Evolutionary conservation across 345 rosid genomes (phyloP).

Genomic region (Brassica incana): DNA sequence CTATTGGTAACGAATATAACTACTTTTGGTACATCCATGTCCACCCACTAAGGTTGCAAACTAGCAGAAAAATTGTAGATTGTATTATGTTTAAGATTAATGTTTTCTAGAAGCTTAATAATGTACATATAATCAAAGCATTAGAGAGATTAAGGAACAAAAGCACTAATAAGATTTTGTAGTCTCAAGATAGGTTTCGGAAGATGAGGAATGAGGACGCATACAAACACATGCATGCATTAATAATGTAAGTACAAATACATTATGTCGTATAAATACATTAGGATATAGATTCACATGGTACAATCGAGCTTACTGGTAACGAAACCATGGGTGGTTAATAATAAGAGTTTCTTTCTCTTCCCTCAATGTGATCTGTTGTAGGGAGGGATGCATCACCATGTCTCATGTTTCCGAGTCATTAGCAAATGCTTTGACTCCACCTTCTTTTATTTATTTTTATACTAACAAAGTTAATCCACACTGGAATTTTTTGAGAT

Average conservation of each 20-base stretch:
- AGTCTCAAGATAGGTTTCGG: slow-evolving; percentile 29
- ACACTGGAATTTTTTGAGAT: slow-evolving; percentile 23
- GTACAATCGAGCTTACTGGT: slow-evolving; percentile 34
- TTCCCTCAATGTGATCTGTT: slow-evolving; percentile 1
- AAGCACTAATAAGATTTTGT: not conserved
- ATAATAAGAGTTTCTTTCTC: not conserved
- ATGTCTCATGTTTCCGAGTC: slow-evolving; percentile 33
- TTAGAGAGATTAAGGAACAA: too few relatives aligned
- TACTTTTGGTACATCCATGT: slow-evolving; percentile 1
- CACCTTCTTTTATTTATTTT: not conserved
- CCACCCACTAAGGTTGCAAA: not conserved
- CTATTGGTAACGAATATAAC: slow-evolving; percentile 59
- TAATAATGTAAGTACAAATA: slow-evolving; percentile 2
- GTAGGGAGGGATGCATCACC: slow-evolving; percentile 34
- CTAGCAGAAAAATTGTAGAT: not conserved
- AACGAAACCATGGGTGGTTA: slow-evolving; percentile 3
- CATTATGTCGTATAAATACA: slow-evolving; percentile 8
- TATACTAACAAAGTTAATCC: not conserved
- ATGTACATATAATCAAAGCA: not conserved
- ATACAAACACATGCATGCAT: slow-evolving; percentile 15
- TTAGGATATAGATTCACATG: slow-evolving; percentile 28
- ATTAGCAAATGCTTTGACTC: slow-evolving; percentile 13
- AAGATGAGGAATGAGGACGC: slow-evolving; percentile 20
- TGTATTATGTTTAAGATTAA: not conserved
- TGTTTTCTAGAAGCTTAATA: slow-evolving; percentile 2